Evolutionary conservation across 768 basidiomycete genomes (phyloP).

Genomic region (Lentinula aciculospora): DNA sequence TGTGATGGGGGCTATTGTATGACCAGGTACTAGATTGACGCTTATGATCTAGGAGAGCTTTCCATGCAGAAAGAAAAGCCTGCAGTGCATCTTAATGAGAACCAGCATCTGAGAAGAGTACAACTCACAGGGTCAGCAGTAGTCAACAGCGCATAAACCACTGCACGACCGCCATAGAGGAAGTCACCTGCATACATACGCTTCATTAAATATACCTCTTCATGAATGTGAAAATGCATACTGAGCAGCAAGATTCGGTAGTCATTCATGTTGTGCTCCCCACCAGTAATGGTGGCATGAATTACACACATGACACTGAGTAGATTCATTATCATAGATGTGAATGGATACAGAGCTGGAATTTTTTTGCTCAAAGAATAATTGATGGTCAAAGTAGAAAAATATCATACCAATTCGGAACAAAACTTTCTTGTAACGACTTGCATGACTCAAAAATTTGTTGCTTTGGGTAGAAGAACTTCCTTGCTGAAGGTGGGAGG

Average conservation of each 20-base stretch:
- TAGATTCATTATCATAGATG: constrained; percentile 11
- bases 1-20: no score
- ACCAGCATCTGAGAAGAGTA: no score
- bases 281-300: constrained; percentile 6
- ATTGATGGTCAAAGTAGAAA: neutral
- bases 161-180: constrained; percentile 13
- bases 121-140: constrained; percentile 13
- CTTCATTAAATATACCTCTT: no score
- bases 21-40: no score
- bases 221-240: no score
- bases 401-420: constrained; percentile 10
- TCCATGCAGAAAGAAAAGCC: no score
- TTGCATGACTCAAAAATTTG: constrained; percentile 4
- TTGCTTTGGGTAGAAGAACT: neutral
- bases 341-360: constrained; percentile 10
- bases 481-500: no score
- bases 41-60: no score
- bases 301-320: constrained; percentile 9
- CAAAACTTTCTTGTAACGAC: constrained; percentile 8
- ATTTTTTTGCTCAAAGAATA: no score
- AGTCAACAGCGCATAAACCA: constrained; percentile 11
- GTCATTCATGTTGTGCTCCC: constrained; percentile 6
- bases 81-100: no score
- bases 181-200: constrained; percentile 12
- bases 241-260: constrained; percentile 6